Evolutionary conservation across 2,329 filamentous ascomycete species (phyloP).

Genomic region (Fusarium zealandicum): DNA sequence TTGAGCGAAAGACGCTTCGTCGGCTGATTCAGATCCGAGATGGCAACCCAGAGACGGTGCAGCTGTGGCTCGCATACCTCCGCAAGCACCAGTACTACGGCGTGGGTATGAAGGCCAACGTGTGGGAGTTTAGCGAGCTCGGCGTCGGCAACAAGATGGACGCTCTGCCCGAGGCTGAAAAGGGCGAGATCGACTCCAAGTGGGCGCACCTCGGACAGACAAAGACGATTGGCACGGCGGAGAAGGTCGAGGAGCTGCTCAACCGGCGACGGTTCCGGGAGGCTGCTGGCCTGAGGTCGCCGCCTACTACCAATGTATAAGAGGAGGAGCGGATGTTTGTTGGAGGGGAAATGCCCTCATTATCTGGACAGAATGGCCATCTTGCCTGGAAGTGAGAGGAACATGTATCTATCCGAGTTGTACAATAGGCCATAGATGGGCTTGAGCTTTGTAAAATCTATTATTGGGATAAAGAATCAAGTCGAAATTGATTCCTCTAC

Average conservation of each 20-base stretch:
- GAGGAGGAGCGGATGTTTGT: neutral
- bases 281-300: slow-evolving; percentile 42
- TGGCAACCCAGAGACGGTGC: slow-evolving; percentile 85
- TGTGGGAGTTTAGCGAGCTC: slow-evolving; percentile 84
- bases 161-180: slow-evolving; percentile 28
- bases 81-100: slow-evolving; percentile 93
- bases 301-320: slow-evolving; percentile 34
- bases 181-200: slow-evolving; percentile 53
- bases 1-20: slow-evolving; percentile 86
- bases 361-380: slow-evolving; percentile 15
- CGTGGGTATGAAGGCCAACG: slow-evolving; percentile 98
- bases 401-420: slow-evolving; percentile 34
- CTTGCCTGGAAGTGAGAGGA: slow-evolving; percentile 7
- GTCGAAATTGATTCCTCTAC: neutral
- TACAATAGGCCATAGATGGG: slow-evolving; percentile 38
- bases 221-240: slow-evolving; percentile 57
- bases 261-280: slow-evolving; percentile 58
- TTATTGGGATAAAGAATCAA: slow-evolving; percentile 10
- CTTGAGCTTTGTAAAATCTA: slow-evolving; percentile 34
- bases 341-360: neutral
- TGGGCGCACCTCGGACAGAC: slow-evolving; percentile 65
- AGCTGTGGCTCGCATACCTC: slow-evolving; percentile 91
- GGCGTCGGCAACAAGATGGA: slow-evolving; percentile 51
- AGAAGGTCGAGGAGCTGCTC: slow-evolving; percentile 65
- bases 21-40: slow-evolving; percentile 92